Conservation (phyloP, 257 asterid genomes). For the Solanum raphanifolium region DNA sequence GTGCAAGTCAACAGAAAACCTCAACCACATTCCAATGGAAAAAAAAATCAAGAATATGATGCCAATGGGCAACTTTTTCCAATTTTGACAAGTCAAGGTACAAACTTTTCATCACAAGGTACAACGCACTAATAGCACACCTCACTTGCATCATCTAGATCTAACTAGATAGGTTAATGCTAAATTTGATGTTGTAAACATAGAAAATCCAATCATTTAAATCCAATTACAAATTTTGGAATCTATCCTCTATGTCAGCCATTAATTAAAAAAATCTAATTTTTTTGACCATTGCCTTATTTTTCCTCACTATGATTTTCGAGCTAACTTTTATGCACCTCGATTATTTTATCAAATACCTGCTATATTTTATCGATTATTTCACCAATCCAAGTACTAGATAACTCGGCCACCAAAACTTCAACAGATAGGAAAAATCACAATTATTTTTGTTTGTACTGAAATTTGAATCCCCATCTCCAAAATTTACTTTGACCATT, state of each 20-base stretch:
- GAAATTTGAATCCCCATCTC: neutral
- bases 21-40: neutral
- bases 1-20: neutral
- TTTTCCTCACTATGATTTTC: neutral
- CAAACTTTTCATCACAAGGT: neutral
- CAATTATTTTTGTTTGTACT: neutral
- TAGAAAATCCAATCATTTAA: neutral
- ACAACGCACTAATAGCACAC: neutral
- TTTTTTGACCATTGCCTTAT: neutral
- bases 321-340: neutral
- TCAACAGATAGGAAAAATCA: neutral
- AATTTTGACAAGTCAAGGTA: neutral
- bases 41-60: neutral
- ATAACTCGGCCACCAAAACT: neutral
- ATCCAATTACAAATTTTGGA: neutral
- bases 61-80: neutral
- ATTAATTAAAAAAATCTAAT: neutral
- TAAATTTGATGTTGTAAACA: neutral
- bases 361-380: too few species aligned
- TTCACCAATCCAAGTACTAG: neutral
- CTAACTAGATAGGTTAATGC: neutral
- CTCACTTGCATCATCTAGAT: neutral
- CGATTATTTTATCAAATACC: fast-evolving
- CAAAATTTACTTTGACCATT: neutral
- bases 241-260: neutral